A percentile compares a stretch with the other conserved stretches of the same genome.
Evolutionary conservation across 768 basidiomycete genomes (phyloP).

Genomic region (Tricholoma flavovirens): DNA sequence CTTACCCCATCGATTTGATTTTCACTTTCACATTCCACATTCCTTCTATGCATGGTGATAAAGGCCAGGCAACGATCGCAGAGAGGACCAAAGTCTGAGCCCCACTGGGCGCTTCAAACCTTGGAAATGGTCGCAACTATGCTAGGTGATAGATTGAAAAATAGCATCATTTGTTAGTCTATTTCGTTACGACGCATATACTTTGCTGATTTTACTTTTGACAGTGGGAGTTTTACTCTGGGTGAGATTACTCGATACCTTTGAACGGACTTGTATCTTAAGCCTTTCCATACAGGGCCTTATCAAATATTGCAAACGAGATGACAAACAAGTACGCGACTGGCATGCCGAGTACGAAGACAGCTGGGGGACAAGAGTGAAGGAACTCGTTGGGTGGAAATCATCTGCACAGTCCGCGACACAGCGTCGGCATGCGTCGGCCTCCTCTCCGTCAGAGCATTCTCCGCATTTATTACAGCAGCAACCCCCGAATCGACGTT

Average conservation of each 20-base stretch:
- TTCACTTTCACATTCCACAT: constrained; percentile 4
- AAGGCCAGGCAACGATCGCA: constrained; percentile 37
- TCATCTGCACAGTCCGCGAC: constrained; percentile 31
- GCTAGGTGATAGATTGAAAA: constrained; percentile 45
- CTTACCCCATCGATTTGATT: background rate
- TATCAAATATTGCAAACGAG: constrained; percentile 56
- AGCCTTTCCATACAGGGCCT: constrained; percentile 40
- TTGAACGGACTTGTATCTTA: constrained; percentile 4
- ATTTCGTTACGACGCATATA: background rate
- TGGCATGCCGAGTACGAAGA: constrained; percentile 65
- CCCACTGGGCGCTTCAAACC: constrained; percentile 37
- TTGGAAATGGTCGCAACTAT: constrained; percentile 41
- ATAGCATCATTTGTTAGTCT: constrained; percentile 38
- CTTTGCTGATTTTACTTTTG: constrained; percentile 11
- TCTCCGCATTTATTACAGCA: constrained; percentile 12
- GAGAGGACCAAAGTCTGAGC: constrained; percentile 31
- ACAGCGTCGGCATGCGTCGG: constrained; percentile 19
- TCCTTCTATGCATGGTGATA: background rate
- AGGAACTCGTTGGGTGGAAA: constrained; percentile 40
- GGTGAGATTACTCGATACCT: constrained; percentile 36
- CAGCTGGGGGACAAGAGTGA: constrained; percentile 56
- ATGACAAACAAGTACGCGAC: constrained; percentile 47
- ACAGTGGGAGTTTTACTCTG: constrained; percentile 58
- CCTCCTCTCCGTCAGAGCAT: constrained; percentile 5
- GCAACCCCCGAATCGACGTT: constrained; percentile 21